Evolutionary conservation across 108 stramenopile genomes (phyloP), one percentile per base, ranked within the genome.

Genomic region (Skeletonema grethae): DNA sequence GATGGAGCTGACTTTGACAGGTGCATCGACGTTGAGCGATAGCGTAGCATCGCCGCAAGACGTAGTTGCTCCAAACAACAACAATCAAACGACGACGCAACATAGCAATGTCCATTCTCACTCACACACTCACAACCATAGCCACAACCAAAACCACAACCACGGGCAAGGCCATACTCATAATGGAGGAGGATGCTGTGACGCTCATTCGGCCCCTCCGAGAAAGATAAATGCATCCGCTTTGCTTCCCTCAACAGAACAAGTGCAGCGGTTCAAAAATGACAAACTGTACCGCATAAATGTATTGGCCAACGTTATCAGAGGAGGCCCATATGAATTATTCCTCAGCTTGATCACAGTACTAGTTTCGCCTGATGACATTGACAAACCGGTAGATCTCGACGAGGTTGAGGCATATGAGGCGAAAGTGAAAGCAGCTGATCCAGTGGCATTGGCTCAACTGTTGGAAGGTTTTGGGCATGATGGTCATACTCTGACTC

Each of bases 401-500:
- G 34, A 12, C 6, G 25, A 24, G 28, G 62, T 32, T 10, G 63
- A 46, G 6, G 31, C 36, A 32, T 53, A 50, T 61, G 57, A 63
- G 34, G 22, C 35, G 34, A 34, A 36, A 57, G 31, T 72, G 6
- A 57, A 68, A 53, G 58, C 55, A 58, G 77, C 71, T 13, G 72
- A 78, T 78, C 72, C 43, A 35, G 41, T 31, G 11, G 67, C 38
- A 35, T 67, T 82, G 50, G 77, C 76, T 18, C 65, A 82, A 28
- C 63, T 85, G 63, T 61, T 88, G 53, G 38, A 80, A 43, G 63
- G 68, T 62, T 53, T 65, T 57, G 94, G 89, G 48, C 77, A 73
- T 13, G 89, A 91, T 65, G 95, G 95, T 11, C 90, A 95, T 76
- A 87, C 95, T 28, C 62, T 96, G 30, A 72, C 89, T 66, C 98